A percentile compares a stretch with the other conserved stretches of the same genome.
Conservation (phyloP, 176 grass and related monocot genomes). For the Musa acuminata region DNA sequence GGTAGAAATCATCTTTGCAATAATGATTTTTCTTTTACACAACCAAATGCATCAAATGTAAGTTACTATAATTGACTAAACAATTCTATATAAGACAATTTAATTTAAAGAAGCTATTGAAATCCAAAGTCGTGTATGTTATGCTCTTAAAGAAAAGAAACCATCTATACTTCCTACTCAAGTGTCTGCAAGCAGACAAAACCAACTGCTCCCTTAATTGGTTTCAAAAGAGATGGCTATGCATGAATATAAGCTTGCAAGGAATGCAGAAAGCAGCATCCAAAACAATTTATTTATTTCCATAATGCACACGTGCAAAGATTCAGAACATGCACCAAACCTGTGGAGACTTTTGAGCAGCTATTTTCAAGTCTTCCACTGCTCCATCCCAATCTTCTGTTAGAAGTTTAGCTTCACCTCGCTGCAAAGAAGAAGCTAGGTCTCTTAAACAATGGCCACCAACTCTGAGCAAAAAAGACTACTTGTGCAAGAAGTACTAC, state of each 20-base stretch:
- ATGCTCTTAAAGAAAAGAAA: constrained; percentile 1
- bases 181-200: not conserved
- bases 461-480: constrained; percentile 14
- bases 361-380: constrained; percentile 77
- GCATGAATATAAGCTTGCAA: not conserved
- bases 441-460: constrained; percentile 1
- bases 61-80: no score
- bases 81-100: no score
- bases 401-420: constrained; percentile 95
- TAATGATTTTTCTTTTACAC: no score
- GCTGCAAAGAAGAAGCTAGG: constrained; percentile 34
- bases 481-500: not conserved
- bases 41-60: no score
- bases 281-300: not conserved
- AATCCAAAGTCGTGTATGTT: no score
- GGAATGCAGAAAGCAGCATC: not conserved
- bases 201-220: not conserved
- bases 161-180: not conserved
- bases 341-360: constrained; percentile 89
- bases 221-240: not conserved
- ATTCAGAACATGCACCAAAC: constrained; percentile 10
- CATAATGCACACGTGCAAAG: not conserved
- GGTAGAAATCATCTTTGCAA: no score
- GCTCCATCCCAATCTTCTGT: constrained; percentile 91
- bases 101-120: no score